These are phyloP conservation scores for Saccharomyces jurei DNA, from an alignment of 805 yeast genomes.

Conservation along the genomic window DNA sequence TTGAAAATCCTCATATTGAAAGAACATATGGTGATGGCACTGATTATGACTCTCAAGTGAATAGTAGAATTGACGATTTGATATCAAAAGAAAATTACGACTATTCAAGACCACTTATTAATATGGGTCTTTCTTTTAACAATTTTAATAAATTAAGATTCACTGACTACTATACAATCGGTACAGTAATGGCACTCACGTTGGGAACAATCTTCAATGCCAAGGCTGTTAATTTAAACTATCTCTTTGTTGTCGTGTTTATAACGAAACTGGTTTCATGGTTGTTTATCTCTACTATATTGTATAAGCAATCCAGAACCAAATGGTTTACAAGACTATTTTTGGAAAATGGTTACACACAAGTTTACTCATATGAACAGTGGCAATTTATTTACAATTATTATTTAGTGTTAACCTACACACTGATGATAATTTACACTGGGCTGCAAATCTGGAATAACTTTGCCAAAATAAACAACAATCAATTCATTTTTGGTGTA, in stretches of 20 bases:
- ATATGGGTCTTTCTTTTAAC: conserved; percentile 35
- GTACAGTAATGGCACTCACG: conserved; percentile 38
- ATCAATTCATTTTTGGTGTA: conserved; percentile 48
- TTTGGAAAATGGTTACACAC: conserved; percentile 55
- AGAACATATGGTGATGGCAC: conserved; percentile 54
- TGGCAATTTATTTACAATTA: conserved; percentile 62
- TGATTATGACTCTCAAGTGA: conserved; percentile 30
- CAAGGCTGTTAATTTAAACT: conserved; percentile 15
- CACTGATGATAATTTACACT: conserved; percentile 38
- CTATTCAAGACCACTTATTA: conserved; percentile 47
- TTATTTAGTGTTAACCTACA: conserved; percentile 47
- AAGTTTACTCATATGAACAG: conserved; percentile 57
- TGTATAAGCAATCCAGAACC: conserved; percentile 50
- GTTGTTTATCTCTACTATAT: conserved; percentile 40
- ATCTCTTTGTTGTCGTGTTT: conserved; percentile 37
- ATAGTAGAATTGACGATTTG: conserved; percentile 29
- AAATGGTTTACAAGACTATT: conserved; percentile 59
- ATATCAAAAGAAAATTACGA: conserved; percentile 36
- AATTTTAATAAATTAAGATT: conserved; percentile 59
- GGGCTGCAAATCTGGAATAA: conserved; percentile 32
- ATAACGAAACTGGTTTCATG: conserved; percentile 44
- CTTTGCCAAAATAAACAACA: conserved; percentile 18
- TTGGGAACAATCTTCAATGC: conserved; percentile 26
- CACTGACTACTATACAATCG: conserved; percentile 49
- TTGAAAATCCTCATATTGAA: conserved; percentile 82